phyloP scores from a whole-genome alignment of 345 rosid species.

The Heritiera littoralis region DNA sequence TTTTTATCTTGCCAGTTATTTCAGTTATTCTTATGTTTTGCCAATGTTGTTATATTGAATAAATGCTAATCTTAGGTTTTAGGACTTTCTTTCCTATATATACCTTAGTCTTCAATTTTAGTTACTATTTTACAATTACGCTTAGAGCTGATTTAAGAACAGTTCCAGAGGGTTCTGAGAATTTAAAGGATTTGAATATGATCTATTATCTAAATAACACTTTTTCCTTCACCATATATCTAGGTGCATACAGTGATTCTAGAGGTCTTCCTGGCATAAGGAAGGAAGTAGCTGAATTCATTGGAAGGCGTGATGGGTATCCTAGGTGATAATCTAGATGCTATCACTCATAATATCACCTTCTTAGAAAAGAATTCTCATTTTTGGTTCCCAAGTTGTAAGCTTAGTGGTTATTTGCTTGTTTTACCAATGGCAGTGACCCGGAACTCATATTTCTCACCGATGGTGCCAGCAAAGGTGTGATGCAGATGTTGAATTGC shows the following conservation, averaged over 20 bases:
- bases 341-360: not conserved
- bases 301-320: constrained; percentile 89
- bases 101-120: not conserved
- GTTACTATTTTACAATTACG: not conserved
- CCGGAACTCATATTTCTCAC: constrained; percentile 95
- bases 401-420: constrained; percentile 33
- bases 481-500: constrained; percentile 89
- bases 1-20: not conserved
- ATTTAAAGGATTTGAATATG: not conserved
- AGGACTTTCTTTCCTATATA: not conserved
- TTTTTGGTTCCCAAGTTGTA: constrained; percentile 15
- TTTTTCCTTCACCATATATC: constrained; percentile 15
- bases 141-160: not conserved
- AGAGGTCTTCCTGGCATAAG: constrained; percentile 88
- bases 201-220: not conserved
- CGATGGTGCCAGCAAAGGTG: constrained; percentile 99
- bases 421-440: constrained; percentile 57
- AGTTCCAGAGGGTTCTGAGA: not conserved
- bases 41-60: not conserved
- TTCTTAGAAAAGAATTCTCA: not conserved
- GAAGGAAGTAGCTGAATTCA: constrained; percentile 95
- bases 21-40: not conserved
- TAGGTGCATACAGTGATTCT: constrained; percentile 98
- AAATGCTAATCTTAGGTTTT: not conserved
- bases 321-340: constrained; percentile 63